Evolutionary conservation across 2,329 filamentous ascomycete species (phyloP).

Genomic region (Pestalotiopsis sp.): DNA sequence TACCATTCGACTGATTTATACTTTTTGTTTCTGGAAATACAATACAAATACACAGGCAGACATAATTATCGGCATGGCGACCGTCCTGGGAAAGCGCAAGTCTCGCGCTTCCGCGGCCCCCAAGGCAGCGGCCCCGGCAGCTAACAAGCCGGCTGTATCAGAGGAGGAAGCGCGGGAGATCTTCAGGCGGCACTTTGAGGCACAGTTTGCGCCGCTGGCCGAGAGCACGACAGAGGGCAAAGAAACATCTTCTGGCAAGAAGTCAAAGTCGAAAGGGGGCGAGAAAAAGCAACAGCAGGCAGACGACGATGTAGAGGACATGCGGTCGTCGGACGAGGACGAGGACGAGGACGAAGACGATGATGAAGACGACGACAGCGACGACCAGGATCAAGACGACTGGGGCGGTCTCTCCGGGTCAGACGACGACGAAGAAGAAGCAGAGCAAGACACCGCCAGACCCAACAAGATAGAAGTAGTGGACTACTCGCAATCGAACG

Average conservation of each 20-base stretch:
- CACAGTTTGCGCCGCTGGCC: slow-evolving; percentile 76
- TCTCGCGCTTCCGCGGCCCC: slow-evolving; percentile 24
- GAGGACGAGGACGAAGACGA: slow-evolving; percentile 31
- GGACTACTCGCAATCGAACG: slow-evolving; percentile 53
- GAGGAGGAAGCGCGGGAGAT: slow-evolving; percentile 69
- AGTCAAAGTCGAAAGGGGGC: slow-evolving; percentile 28
- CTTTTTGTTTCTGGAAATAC: not conserved
- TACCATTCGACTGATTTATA: not conserved
- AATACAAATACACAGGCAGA: not conserved
- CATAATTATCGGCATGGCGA: slow-evolving; percentile 37
- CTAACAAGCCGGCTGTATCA: slow-evolving; percentile 29
- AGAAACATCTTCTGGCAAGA: not conserved
- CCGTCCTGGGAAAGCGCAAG: slow-evolving; percentile 55
- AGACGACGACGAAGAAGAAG: slow-evolving; percentile 6
- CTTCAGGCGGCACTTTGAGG: slow-evolving; percentile 85
- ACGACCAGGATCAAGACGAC: slow-evolving; percentile 11
- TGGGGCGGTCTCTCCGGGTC: slow-evolving; percentile 24
- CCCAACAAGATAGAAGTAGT: slow-evolving; percentile 58
- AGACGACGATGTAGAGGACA: slow-evolving; percentile 20
- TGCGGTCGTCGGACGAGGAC: slow-evolving; percentile 27
- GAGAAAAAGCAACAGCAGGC: slow-evolving; percentile 21
- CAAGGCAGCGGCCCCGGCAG: slow-evolving; percentile 5
- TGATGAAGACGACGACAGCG: not conserved
- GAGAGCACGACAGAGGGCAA: not conserved
- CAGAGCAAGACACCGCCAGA: not conserved